Evolutionary conservation across 2,329 filamentous ascomycete species (phyloP), one percentile per base, ranked within the genome.

Genomic region (Fulvia fulva): DNA sequence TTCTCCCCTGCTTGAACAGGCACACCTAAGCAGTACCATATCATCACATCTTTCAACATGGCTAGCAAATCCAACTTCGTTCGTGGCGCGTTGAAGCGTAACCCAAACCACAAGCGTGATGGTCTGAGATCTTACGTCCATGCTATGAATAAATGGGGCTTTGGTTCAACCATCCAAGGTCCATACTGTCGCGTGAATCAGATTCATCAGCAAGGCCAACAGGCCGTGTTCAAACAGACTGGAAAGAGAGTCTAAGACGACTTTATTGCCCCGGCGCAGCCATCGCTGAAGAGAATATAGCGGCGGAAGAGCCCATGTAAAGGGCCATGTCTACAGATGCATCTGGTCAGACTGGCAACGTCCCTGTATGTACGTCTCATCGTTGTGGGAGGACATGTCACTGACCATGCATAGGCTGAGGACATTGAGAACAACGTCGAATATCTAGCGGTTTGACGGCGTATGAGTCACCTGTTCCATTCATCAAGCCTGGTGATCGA

Each of bases 391-490:
- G 30, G 11, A 11, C 21, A 28, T 25, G 16, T 32, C 45, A 25
- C 87, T 26, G 75, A 79, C 5, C 81, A 83, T 11, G 9, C 5
- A 8, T 43, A 67, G 60, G 64, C 62, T 5, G 80, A 87, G 23
- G 87, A 90, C 68, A 78, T 84, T 55, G 84, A 89, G 72, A 87
- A 88, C 65, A 87, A 90, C 62, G 76, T 81, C 5, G 73, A 83
- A 73, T 88, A 89, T 68, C 79, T 72, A 12, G 73, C 70, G 76
- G 72, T 1, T 52, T 76, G 22, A 77, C 75, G 2, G 76, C 74
- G 22, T 74, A 70, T 50, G 72, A 77, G 60, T 68, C 67, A 22
- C 60, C 77, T 28, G 62, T 65, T 5, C 71, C 71, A 0, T 66
- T 74, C 43, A 70, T 73, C 22, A 74, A 74, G 56, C 21, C 28